A percentile compares a stretch with the other conserved stretches of the same genome.
Evolutionary conservation across 1,139 yeast genomes (phyloP).

Genomic region (Chernovozyma sophiae-reginae): DNA sequence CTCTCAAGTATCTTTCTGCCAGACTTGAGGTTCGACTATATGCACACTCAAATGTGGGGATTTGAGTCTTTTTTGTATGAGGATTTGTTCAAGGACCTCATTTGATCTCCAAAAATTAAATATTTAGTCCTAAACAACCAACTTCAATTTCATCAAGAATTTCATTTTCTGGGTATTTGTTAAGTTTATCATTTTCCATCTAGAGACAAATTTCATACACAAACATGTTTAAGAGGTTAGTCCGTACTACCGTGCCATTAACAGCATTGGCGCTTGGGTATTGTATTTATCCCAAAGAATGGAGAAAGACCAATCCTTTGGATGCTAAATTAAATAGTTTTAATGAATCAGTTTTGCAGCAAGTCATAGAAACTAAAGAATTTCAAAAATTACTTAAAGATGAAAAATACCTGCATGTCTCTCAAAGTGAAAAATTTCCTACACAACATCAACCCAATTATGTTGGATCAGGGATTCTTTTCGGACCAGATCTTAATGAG

Average conservation of each 20-base stretch:
- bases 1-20: no score
- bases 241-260: constrained; percentile 28
- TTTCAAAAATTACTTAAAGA: constrained; percentile 30
- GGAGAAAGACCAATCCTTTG: constrained; percentile 27
- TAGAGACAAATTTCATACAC: no score
- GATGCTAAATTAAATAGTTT: constrained; percentile 21
- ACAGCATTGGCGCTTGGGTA: constrained; percentile 47
- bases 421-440: constrained; percentile 50
- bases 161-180: no score
- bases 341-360: constrained; percentile 26
- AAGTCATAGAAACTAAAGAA: constrained; percentile 28
- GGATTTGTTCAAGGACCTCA: no score
- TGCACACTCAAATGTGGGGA: no score
- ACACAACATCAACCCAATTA: constrained; percentile 57
- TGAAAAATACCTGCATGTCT: constrained; percentile 18
- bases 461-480: constrained; percentile 63
- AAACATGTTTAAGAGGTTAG: constrained; percentile 22
- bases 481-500: constrained; percentile 58
- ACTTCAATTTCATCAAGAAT: no score
- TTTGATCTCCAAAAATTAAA: no score
- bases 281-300: constrained; percentile 38
- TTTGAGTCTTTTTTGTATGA: no score
- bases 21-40: no score
- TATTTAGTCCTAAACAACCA: no score
- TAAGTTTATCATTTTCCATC: no score